These are phyloP conservation scores for Geosmithia flava DNA, from an alignment of 2,329 filamentous ascomycete genomes.

Conservation along the genomic window DNA sequence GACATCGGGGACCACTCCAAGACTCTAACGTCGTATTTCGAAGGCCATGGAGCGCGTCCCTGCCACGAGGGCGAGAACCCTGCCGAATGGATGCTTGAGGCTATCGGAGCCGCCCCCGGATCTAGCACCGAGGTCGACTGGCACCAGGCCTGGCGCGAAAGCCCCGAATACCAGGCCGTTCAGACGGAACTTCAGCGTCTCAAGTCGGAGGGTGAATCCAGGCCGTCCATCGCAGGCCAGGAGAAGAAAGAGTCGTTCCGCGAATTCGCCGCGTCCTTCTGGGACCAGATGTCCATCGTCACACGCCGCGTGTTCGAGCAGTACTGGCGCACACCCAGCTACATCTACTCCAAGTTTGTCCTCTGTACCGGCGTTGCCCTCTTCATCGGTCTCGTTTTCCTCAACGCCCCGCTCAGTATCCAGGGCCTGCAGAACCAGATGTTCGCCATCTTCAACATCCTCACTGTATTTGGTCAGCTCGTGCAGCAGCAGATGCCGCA, in stretches of 20 bases:
- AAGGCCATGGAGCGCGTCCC: conserved; percentile 41
- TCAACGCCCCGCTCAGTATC: conserved; percentile 54
- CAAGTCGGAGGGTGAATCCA: conserved; percentile 21
- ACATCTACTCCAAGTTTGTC: conserved; percentile 64
- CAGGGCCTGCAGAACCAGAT: conserved; percentile 78
- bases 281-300: conserved; percentile 49
- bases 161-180: conserved; percentile 35
- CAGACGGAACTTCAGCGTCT: conserved; percentile 39
- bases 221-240: background rate
- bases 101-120: conserved; percentile 42
- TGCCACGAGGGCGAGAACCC: conserved; percentile 49
- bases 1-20: conserved; percentile 44
- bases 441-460: conserved; percentile 74
- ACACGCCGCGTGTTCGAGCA: conserved; percentile 63
- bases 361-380: conserved; percentile 54
- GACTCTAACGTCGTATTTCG: conserved; percentile 47
- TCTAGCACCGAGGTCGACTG: conserved; percentile 45
- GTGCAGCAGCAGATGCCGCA: conserved; percentile 76
- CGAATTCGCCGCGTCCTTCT: conserved; percentile 64
- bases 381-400: conserved; percentile 67
- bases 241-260: conserved; percentile 16
- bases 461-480: conserved; percentile 69
- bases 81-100: conserved; percentile 56
- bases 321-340: conserved; percentile 72
- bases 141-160: conserved; percentile 41